A percentile compares a stretch with the other conserved stretches of the same genome.
Evolutionary conservation across 208 protist genomes (phyloP).

Genomic region (Trypanosomatidae sp.): DNA sequence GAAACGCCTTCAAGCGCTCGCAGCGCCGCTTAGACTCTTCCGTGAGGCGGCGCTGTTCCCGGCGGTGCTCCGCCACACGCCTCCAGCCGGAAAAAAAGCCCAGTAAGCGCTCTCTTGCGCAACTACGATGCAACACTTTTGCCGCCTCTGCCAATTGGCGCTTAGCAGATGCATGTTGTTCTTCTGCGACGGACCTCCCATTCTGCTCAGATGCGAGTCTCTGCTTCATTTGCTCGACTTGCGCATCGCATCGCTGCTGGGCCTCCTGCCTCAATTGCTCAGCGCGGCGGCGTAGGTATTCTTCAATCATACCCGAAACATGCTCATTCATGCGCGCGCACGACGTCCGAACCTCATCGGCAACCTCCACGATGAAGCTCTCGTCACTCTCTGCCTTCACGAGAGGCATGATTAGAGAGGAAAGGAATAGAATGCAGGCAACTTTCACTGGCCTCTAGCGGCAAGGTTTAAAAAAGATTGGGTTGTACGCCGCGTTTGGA

Average conservation of each 20-base stretch:
- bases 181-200: neutral
- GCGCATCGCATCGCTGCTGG: neutral
- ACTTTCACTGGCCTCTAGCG: neutral
- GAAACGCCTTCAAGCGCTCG: slow-evolving; percentile 18
- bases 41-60: slow-evolving; percentile 16
- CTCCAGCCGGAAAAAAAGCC: too few species aligned
- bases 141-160: slow-evolving; percentile 1
- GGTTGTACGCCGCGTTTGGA: too few species aligned
- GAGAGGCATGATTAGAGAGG: slow-evolving; percentile 52
- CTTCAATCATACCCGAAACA: slow-evolving; percentile 57
- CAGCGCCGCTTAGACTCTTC: slow-evolving; percentile 3
- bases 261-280: slow-evolving; percentile 17
- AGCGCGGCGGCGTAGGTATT: slow-evolving; percentile 47
- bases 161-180: neutral
- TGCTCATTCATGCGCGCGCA: slow-evolving; percentile 22
- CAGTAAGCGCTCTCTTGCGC: too few species aligned
- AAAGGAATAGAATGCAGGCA: too few species aligned
- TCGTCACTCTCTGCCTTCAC: slow-evolving; percentile 46
- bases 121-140: too few species aligned
- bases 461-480: neutral
- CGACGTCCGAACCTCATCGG: slow-evolving; percentile 16
- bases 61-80: slow-evolving; percentile 26
- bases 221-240: slow-evolving; percentile 4
- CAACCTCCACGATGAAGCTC: slow-evolving; percentile 48
- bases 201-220: neutral